These are phyloP conservation scores for Neophaeococcomyces mojaviensis DNA, from an alignment of 2,329 filamentous ascomycete species.

Conservation along the genomic window DNA sequence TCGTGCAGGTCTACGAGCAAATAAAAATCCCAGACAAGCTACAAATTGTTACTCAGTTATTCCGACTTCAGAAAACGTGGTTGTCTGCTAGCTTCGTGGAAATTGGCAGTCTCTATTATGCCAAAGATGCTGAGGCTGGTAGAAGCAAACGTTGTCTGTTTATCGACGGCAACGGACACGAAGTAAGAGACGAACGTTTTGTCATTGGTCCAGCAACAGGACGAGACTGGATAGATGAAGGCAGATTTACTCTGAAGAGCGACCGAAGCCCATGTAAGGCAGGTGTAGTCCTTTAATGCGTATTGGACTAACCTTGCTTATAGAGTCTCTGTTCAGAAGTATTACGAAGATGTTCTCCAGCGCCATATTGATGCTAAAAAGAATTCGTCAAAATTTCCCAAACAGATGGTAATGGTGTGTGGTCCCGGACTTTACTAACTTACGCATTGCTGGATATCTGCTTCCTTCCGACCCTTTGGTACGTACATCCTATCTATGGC, in stretches of 20 bases:
- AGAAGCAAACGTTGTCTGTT: neutral
- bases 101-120: neutral
- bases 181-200: neutral
- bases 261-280: constrained; percentile 3
- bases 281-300: no score
- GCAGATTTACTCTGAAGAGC: neutral
- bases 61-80: neutral
- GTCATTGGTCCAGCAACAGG: neutral
- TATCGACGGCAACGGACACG: neutral
- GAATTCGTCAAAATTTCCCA: neutral
- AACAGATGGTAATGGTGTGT: constrained; percentile 2
- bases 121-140: neutral
- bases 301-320: no score
- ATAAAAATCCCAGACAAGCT: constrained; percentile 23
- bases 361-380: neutral
- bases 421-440: neutral
- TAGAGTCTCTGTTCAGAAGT: neutral
- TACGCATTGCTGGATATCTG: neutral
- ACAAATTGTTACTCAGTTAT: neutral
- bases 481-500: constrained; percentile 23
- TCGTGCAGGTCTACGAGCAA: constrained; percentile 26
- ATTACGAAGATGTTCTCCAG: neutral
- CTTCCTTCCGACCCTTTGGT: constrained; percentile 4
- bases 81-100: neutral
- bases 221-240: constrained; percentile 1